Evolutionary conservation across 768 basidiomycete genomes (phyloP), one percentile per base, ranked within the genome.

Genomic region (Lactarius sp.): DNA sequence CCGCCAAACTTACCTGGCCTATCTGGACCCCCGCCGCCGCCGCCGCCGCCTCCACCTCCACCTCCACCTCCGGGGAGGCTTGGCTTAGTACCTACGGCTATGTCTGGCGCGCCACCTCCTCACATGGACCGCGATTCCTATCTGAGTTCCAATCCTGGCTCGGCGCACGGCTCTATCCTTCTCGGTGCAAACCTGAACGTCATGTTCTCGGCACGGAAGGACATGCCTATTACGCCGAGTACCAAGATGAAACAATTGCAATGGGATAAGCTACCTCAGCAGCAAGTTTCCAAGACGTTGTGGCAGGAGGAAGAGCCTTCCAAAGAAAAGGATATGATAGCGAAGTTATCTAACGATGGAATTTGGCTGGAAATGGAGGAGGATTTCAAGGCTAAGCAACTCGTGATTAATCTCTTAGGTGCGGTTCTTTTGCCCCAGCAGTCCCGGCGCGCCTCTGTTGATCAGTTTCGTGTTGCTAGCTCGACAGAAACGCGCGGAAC

Each of bases 201-300:
- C 36, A 74, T 87, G 66, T 72, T 86, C 20, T 79, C 80, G 53
- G 79, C 81, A 51, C 88, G 93, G 54, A 98, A 98, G 75, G 92
- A 93, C 70, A 83, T 97, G 71, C 80, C 85, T 3, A 81, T 94
- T 49, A 87, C 90, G 37, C 91, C 95, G 2, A 86, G 82, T 64
- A 90, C 85, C 41, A 94, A 94, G 80, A 94, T 98, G 90, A 98
- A 98, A 73, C 94, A 98, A 73, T 78, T 99, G 60, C 95, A 98
- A 72, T 99, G 96, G 96, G 95, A 98, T 73, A 98, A 98, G 71
- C 80, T 99, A n/a, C 86, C 91, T 27, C 93, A 93, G 61, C 87
- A 90, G 67, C 87, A 91, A 69, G 86, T 93, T 39, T 79, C 79
- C 1, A 89, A 88, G 72, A 98, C 95, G 0, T 77, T 98, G 14